Evolutionary conservation across 345 rosid species (phyloP), one percentile per base, ranked within the genome.

Genomic region (Triadica sebifera): DNA sequence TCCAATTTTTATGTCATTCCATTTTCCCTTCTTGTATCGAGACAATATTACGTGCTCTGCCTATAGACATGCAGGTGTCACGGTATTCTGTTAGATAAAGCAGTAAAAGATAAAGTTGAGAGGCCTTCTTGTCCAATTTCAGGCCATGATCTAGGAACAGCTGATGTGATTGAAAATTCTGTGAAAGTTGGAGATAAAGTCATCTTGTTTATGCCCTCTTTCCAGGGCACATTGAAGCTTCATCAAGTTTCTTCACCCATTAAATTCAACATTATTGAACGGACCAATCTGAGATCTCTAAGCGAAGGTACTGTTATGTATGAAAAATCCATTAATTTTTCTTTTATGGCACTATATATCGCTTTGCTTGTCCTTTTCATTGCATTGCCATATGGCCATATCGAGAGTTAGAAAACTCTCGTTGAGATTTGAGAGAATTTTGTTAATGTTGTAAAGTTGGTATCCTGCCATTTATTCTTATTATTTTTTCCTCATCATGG

Each of bases 41-140:
- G 24, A 5, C 24, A 64, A 63, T 13, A 43, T 41, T 22, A 41
- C 57, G 38, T 80, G 13, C 71, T 37, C 49, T 81, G 58, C 57
- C 74, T 76, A 72, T 79, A 93, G 98, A 82, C 90, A 22, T 91
- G 94, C 83, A 89, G 85, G 84, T 91, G 97, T 81, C 97, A 91
- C 64, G 96, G 93, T 59, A 67, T 73, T 66, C 76, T 81, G 71
- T 74, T 89, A 73, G 81, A 74, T 53, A 80, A 73, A 49, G 76
- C 57, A 59, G 74, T 56, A 62, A 72, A 86, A 75, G 72, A 25
- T 15, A 70, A 65, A 67, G 79, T 10, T 65, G 83, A 84, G 73
- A 70, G 75, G 74, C 77, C 79, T 79, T 79, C 76, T 67, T 93
- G 94, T 80, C 80, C 91, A 60, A 45, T 89, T 77, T 80, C 92